Conservation (phyloP, 352 stramenopile genomes). For the Phytophthora fragariae region DNA sequence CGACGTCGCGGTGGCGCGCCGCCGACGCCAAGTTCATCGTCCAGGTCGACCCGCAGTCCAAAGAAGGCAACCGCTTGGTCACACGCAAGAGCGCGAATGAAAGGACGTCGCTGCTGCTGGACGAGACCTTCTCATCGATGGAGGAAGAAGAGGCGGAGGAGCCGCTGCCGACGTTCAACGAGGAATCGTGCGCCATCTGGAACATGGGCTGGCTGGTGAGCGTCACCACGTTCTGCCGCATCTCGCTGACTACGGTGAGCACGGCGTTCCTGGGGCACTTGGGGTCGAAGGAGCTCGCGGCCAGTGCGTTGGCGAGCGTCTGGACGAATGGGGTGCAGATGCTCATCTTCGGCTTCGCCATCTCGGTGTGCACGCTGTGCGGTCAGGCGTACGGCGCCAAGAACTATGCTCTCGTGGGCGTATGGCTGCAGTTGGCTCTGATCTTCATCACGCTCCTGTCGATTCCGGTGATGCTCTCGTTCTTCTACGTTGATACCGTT, state of each 20-base stretch:
- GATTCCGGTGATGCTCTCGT: conserved; percentile 83
- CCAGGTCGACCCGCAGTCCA: conserved; percentile 20
- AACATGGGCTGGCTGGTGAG: conserved; percentile 89
- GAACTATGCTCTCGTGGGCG: conserved; percentile 80
- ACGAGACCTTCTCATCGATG: conserved; percentile 17
- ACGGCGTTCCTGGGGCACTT: conserved; percentile 83
- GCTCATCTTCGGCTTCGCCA: conserved; percentile 80
- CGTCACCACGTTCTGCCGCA: conserved; percentile 81
- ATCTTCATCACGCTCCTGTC: conserved; percentile 80
- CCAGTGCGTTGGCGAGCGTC: conserved; percentile 74
- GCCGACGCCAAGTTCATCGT: conserved; percentile 23
- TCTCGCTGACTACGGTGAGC: conserved; percentile 80
- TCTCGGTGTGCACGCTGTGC: conserved; percentile 82
- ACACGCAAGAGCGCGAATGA: conserved; percentile 25
- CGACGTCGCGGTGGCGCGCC: conserved; percentile 18
- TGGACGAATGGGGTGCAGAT: conserved; percentile 87
- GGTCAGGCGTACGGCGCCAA: conserved; percentile 81
- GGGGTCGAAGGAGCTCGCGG: conserved; percentile 78
- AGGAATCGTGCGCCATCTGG: conserved; percentile 78
- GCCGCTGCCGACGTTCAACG: conserved; percentile 42
- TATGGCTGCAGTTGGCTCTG: conserved; percentile 83
- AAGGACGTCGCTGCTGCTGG: conserved; percentile 26
- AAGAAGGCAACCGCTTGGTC: conserved; percentile 1
- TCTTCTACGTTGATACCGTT: conserved; percentile 86
- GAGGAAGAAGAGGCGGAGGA: conserved; percentile 32